Evolutionary conservation across 108 stramenopile species (phyloP), one percentile per base, ranked within the genome.

Genomic region (Pelagomonas calceolata): DNA sequence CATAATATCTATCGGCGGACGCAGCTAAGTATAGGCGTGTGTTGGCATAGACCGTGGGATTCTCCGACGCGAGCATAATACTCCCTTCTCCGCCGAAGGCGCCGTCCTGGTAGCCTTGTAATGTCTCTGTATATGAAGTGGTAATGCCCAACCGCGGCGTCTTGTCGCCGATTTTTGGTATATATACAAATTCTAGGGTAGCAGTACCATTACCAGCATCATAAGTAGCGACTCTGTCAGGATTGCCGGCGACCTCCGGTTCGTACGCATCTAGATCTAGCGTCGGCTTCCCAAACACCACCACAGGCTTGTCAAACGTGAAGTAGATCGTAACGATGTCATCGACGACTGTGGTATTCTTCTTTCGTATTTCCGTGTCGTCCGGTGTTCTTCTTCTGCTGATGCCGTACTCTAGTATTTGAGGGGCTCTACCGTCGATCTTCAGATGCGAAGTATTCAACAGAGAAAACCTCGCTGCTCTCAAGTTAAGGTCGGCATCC

Each of bases 251-350:
- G 71, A 84, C 73, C 26, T 73, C 75, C 63, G 43, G 67, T 45
- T 33, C 33, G 21, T 84, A 85, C 32, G 85, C 80, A 69, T 85
- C 73, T 31, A 88, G 70, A 65, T 70, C 15, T 4, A 88, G 43
- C 33, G 70, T 68, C 37, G 86, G 86, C 36, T 67, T 68, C 14
- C 87, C 85, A 26, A 51, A 29, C 9, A 88, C 85, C 30, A 70
- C 67, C 32, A 88, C 85, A 37, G 66, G 65, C 36, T 73, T 75
- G 43, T 75, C 73, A 43, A 85, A 88, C 14, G 68, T 43, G 12
- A 86, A 75, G 66, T 37, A 73, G 17, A 86, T 66, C 33, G 77
- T 73, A 33, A 88, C 68, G n/a, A 75, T 74, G 66, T 88, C 87
- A 17, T 60, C 51, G 51, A 60, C 39, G 39, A 5, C 21, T 26